Percentiles rank a stretch among this genome's conserved stretches.
These are phyloP conservation scores for Tetrahymena borealis DNA, from an alignment of 73 alveolate genomes.

Conservation along the genomic window DNA sequence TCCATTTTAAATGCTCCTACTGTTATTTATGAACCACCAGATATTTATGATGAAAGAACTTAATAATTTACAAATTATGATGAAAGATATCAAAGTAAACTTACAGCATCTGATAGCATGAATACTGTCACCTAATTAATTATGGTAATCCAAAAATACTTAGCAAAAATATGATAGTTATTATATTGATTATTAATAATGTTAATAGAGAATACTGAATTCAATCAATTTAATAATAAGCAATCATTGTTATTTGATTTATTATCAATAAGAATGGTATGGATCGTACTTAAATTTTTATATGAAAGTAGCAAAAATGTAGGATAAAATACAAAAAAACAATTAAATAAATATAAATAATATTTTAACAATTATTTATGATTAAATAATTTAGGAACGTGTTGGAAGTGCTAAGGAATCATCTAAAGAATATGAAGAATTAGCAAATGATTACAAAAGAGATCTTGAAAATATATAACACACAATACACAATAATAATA, in stretches of 20 bases:
- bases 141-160: neutral
- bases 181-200: too few relatives aligned
- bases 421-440: neutral
- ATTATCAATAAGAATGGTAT: too few relatives aligned
- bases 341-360: too few relatives aligned
- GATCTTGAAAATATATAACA: neutral
- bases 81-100: constrained; percentile 40
- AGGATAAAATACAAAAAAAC: too few relatives aligned
- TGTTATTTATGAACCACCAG: constrained; percentile 47
- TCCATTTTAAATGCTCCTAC: constrained; percentile 35
- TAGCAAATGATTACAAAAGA: neutral
- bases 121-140: neutral
- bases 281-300: too few relatives aligned
- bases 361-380: too few relatives aligned
- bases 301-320: too few relatives aligned
- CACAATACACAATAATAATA: neutral
- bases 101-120: constrained; percentile 32
- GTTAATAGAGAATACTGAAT: too few relatives aligned
- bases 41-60: constrained; percentile 43
- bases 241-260: too few relatives aligned
- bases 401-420: neutral
- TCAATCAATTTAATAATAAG: too few relatives aligned
- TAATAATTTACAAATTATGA: constrained; percentile 30
- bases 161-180: too few relatives aligned
- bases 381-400: neutral